Conservation (phyloP, 139 green algal genomes). For the Chlorella vulgaris region DNA sequence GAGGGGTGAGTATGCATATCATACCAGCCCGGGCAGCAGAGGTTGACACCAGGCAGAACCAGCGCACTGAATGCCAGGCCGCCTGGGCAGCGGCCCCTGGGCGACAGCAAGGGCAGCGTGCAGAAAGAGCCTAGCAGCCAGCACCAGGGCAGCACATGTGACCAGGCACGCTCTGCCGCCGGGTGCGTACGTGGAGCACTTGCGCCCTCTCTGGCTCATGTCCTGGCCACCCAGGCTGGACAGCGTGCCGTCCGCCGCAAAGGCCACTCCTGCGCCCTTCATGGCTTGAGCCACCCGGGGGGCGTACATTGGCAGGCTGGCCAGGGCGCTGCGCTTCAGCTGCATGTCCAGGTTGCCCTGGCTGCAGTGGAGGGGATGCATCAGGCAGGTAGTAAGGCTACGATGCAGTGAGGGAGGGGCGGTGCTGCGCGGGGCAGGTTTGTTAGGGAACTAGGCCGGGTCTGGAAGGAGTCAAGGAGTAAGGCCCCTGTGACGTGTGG, state of each 20-base stretch:
- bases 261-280: not conserved
- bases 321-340: not conserved
- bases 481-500: not conserved
- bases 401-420: not conserved
- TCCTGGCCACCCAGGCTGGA: not conserved
- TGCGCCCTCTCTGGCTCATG: constrained; percentile 17
- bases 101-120: not conserved
- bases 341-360: constrained; percentile 13
- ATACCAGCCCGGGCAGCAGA: not conserved
- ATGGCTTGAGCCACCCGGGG: constrained; percentile 11
- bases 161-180: too few relatives aligned
- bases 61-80: too few relatives aligned
- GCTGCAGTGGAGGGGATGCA: not conserved
- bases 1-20: not conserved
- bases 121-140: not conserved
- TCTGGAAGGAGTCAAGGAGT: not conserved
- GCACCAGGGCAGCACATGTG: too few relatives aligned
- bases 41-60: not conserved
- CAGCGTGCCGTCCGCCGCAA: not conserved
- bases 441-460: not conserved
- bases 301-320: not conserved
- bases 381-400: not conserved
- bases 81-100: not conserved
- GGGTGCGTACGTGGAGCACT: constrained; percentile 21
- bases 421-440: not conserved